Percentiles rank a stretch among this genome's conserved stretches.
phyloP scores from a whole-genome alignment of 202 grass and related monocot species.

The Schoenoplectus triqueter region DNA sequence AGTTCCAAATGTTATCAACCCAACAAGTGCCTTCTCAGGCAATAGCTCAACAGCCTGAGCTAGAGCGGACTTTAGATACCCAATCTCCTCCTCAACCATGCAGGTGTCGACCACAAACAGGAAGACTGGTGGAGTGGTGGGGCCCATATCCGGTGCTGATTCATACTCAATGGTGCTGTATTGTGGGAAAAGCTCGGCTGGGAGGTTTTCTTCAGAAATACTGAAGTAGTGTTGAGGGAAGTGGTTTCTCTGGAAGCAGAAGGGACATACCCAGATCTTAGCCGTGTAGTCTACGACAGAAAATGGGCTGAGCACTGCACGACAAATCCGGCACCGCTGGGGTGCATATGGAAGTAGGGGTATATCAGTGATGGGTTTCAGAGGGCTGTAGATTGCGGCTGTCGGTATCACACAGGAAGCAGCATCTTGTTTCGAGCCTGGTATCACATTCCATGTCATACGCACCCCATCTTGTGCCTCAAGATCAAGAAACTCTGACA shows the following conservation, averaged over 20 bases:
- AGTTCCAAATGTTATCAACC: slow-evolving; percentile 90
- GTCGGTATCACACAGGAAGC: slow-evolving; percentile 65
- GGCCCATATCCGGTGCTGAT: slow-evolving; percentile 51
- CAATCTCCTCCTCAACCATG: slow-evolving; percentile 93
- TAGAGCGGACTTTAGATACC: slow-evolving; percentile 81
- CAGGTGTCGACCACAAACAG: slow-evolving; percentile 96
- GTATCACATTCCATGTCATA: slow-evolving; percentile 96
- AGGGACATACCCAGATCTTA: slow-evolving; percentile 92
- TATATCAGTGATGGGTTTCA: slow-evolving; percentile 58
- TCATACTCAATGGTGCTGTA: slow-evolving; percentile 75
- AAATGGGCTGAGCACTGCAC: slow-evolving; percentile 80
- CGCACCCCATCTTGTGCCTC: slow-evolving; percentile 81
- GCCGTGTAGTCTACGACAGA: slow-evolving; percentile 74
- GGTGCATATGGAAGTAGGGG: slow-evolving; percentile 75
- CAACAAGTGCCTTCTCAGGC: slow-evolving; percentile 91
- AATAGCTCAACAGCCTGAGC: slow-evolving; percentile 88
- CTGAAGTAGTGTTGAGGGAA: slow-evolving; percentile 76
- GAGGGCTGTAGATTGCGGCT: slow-evolving; percentile 79
- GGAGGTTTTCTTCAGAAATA: slow-evolving; percentile 76
- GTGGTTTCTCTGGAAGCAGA: slow-evolving; percentile 94
- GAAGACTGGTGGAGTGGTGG: slow-evolving; percentile 66
- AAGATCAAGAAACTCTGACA: slow-evolving; percentile 91
- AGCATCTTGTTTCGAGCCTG: slow-evolving; percentile 79
- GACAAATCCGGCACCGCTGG: slow-evolving; percentile 84
- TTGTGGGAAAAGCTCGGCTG: slow-evolving; percentile 80